phyloP scores from a whole-genome alignment of 495 filamentous ascomycete genomes.

The Neurospora sp. region DNA sequence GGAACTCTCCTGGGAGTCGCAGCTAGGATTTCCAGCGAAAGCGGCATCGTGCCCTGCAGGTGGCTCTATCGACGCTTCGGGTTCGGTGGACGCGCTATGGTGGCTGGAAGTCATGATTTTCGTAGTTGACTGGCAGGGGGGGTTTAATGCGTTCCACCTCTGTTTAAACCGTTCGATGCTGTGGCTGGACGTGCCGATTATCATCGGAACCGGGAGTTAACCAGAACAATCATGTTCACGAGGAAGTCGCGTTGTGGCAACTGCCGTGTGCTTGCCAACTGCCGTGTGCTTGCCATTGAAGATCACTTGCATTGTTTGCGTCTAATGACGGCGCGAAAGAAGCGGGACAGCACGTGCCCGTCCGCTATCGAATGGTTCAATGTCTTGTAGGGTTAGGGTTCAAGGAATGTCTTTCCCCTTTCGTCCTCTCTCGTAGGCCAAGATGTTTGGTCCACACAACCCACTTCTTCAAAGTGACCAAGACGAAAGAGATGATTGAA shows the following conservation, averaged over 20 bases:
- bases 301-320: neutral
- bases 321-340: conserved; percentile 23
- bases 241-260: neutral
- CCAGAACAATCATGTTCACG: neutral
- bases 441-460: neutral
- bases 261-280: neutral
- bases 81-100: neutral
- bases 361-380: no score
- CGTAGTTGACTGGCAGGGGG: neutral
- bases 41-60: neutral
- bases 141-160: neutral
- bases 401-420: neutral
- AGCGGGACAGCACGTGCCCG: conserved; percentile 30
- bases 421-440: neutral
- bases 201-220: neutral
- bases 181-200: neutral
- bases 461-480: neutral
- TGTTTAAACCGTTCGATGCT: neutral
- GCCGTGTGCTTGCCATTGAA: neutral
- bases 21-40: neutral
- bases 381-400: neutral
- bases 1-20: neutral
- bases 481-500: neutral
- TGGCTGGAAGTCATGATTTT: neutral
- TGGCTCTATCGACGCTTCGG: neutral